These are phyloP conservation scores for Stemphylium lycopersici DNA, from an alignment of 2,329 filamentous ascomycete species.

Conservation along the genomic window DNA sequence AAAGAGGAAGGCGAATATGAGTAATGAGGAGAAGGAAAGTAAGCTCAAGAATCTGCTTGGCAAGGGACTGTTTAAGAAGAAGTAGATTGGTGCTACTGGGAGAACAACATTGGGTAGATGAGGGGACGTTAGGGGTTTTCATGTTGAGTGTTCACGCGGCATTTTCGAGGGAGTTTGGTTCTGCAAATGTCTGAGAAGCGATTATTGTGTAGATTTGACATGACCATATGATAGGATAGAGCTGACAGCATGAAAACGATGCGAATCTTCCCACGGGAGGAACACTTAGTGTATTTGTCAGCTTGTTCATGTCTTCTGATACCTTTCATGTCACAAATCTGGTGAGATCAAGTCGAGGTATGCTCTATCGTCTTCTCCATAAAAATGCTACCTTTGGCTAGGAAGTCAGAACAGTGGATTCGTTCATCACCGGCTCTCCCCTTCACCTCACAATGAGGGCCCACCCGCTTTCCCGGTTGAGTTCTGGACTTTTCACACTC, in stretches of 20 bases:
- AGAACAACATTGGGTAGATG: no score
- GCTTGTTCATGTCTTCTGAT: no score
- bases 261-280: no score
- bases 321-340: neutral
- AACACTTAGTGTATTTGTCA: no score
- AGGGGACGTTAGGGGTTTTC: neutral
- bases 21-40: conserved; percentile 47
- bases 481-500: neutral
- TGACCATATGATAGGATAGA: neutral
- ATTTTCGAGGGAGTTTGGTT: neutral
- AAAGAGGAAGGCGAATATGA: conserved; percentile 41
- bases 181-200: neutral
- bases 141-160: neutral
- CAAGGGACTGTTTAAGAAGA: conserved; percentile 45
- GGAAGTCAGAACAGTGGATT: no score
- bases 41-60: conserved; percentile 49
- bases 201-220: neutral
- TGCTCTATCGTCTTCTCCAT: no score
- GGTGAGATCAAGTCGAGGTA: no score
- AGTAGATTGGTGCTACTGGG: conserved; percentile 9
- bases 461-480: neutral
- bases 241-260: no score
- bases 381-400: no score
- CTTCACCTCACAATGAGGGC: neutral
- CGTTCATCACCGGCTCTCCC: neutral